A percentile compares a stretch with the other conserved stretches of the same genome.
phyloP scores from a whole-genome alignment of 2,329 filamentous ascomycete genomes.

The Cladophialophora psammophila region DNA sequence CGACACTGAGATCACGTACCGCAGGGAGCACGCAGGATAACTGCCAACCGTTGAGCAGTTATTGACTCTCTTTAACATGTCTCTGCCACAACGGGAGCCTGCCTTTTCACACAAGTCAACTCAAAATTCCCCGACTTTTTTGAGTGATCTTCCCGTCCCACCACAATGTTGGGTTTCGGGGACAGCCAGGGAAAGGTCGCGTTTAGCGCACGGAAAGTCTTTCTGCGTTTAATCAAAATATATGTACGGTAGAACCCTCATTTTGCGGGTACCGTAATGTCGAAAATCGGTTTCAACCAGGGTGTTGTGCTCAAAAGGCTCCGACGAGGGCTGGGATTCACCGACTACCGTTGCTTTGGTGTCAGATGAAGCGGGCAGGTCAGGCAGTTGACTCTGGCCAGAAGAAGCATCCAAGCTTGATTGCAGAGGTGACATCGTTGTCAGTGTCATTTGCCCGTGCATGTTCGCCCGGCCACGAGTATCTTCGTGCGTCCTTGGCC shows the following conservation, averaged over 20 bases:
- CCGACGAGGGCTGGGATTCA: neutral
- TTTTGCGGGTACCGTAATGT: neutral
- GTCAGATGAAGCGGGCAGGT: neutral
- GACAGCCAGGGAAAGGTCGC: neutral
- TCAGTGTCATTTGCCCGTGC: neutral
- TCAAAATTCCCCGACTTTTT: neutral
- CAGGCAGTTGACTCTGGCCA: neutral
- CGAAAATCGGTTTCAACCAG: neutral
- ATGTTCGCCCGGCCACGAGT: neutral
- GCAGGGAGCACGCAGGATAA: constrained; percentile 7
- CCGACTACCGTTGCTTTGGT: neutral
- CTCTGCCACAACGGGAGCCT: neutral
- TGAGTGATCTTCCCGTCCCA: neutral
- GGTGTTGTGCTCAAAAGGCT: neutral
- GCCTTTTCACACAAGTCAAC: neutral
- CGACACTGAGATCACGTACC: neutral
- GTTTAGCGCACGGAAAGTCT: neutral
- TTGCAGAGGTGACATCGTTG: neutral
- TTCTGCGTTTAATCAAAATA: neutral
- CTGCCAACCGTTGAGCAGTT: neutral
- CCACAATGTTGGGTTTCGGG: neutral
- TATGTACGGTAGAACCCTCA: neutral
- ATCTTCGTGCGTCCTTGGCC: neutral
- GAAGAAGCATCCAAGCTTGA: neutral
- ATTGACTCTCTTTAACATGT: neutral